Evolutionary conservation across 2,329 filamentous ascomycete species (phyloP), one percentile per base, ranked within the genome.

Genomic region (Mariannaea sp.): DNA sequence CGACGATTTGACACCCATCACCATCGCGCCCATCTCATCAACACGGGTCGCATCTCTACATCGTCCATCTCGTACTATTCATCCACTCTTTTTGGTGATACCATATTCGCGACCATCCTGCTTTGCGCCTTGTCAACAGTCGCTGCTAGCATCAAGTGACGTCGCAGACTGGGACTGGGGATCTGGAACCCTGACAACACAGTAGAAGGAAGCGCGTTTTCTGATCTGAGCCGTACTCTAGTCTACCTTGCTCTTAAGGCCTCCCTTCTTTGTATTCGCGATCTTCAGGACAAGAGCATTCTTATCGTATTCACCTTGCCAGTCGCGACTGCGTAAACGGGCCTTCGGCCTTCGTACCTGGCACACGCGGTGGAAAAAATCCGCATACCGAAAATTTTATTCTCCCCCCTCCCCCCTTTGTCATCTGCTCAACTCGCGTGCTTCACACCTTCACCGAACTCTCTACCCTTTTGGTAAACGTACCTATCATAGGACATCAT

Each of bases 291-390:
- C 33, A 33, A n/a, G 33, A 60, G 53, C 47, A 42, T 52, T n/a
- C 53, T 53, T 48, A 52, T 64, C 58, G 65, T 67, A 67, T 63
- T 53, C 52, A 56, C 55, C 49, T 49, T 55, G 43, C 49, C 58
- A 57, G 56, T 65, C 58, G 59, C 65, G 58, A 64, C 61, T 63
- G 60, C 59, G 65, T 67, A 67, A 67, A 63, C 44, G 50, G 58
- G 53, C 52, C 58, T 41, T 48, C 55, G 54, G 54, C 58, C 60
- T 61, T 53, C 52, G 62, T 65, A 60, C 59, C 61, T 59, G 48
- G 56, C 56, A 50, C 54, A 50, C 50, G 50, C 55, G 57, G 43
- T 44, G 44, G 40, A 38, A 49, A 55, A 62, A 53, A 55, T 57
- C 49, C 41, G 45, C 53, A 33, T 52, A 9, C 14, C 24, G 50